These are phyloP conservation scores for Plasmodium cynomolgi DNA, from an alignment of 169 alveolate species.

Conservation along the genomic window DNA sequence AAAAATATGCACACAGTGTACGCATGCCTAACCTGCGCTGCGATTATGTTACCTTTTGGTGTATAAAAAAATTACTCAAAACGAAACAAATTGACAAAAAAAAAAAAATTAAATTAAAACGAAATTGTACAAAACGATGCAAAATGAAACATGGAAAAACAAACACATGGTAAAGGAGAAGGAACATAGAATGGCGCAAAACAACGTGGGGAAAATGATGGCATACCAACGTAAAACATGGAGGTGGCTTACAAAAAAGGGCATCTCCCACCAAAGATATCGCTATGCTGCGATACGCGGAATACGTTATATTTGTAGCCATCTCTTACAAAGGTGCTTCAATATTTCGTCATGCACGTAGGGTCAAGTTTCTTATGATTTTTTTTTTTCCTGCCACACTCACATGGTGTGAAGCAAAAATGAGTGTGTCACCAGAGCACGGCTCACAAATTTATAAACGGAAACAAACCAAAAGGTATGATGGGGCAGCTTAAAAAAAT, in stretches of 20 bases:
- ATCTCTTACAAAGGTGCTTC: neutral
- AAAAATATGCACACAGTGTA: neutral
- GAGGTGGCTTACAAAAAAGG: neutral
- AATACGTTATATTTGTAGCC: neutral
- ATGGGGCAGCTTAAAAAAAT: slow-evolving; percentile 53
- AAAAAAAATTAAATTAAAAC: neutral
- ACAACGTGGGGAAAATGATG: neutral
- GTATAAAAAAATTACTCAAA: neutral
- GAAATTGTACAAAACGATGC: neutral
- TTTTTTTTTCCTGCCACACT: neutral
- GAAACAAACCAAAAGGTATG: slow-evolving; percentile 53
- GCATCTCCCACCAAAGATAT: neutral
- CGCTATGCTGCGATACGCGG: neutral
- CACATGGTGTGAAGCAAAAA: neutral
- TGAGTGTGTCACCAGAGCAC: neutral
- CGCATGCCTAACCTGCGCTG: neutral
- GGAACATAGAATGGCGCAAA: neutral
- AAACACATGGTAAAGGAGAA: neutral
- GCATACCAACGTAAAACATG: neutral
- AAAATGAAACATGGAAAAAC: neutral
- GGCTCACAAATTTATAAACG: slow-evolving; percentile 51
- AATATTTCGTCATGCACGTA: neutral
- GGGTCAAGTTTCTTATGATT: neutral
- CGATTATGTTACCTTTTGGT: neutral
- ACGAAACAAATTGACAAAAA: neutral